A percentile compares a stretch with the other conserved stretches of the same genome.
phyloP scores from a whole-genome alignment of 441 rosid genomes.

The Eugenia klotzschiana region DNA sequence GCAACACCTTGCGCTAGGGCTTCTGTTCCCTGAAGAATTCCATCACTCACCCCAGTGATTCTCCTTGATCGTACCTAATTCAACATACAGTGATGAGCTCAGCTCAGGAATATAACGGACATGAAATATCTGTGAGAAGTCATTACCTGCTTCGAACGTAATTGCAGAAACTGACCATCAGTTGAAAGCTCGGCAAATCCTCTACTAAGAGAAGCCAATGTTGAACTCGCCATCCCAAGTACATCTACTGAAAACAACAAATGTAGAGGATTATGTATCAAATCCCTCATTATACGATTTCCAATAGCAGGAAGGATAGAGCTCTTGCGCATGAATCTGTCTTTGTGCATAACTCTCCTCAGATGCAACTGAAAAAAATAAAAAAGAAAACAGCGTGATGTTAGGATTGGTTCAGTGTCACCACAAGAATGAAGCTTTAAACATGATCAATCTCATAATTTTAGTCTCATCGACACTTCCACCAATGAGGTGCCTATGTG shows the following conservation, averaged over 20 bases:
- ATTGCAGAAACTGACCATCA: slow-evolving; percentile 88
- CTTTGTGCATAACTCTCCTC: slow-evolving; percentile 88
- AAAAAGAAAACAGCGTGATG: neutral
- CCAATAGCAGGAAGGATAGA: slow-evolving; percentile 76
- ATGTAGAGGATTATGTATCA: slow-evolving; percentile 96
- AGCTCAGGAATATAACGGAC: neutral
- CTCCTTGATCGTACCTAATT: slow-evolving; percentile 84
- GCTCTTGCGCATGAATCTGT: slow-evolving; percentile 92
- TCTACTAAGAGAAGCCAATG: slow-evolving; percentile 90
- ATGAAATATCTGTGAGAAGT: neutral
- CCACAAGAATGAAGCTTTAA: neutral
- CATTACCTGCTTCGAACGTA: slow-evolving; percentile 86
- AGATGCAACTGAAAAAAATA: slow-evolving; percentile 56
- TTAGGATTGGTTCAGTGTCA: neutral
- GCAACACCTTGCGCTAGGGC: slow-evolving; percentile 99
- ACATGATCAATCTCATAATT: neutral
- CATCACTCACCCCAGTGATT: slow-evolving; percentile 96
- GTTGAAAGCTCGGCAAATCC: slow-evolving; percentile 99
- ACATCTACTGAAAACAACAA: slow-evolving; percentile 90
- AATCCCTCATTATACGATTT: slow-evolving; percentile 88
- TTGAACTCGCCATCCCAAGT: slow-evolving; percentile 98
- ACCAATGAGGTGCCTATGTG: neutral
- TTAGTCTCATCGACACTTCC: neutral
- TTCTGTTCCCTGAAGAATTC: slow-evolving; percentile 91
- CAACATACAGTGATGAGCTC: neutral